Conservation (phyloP, 78 protist genomes). For the Bigelowiella natans region DNA sequence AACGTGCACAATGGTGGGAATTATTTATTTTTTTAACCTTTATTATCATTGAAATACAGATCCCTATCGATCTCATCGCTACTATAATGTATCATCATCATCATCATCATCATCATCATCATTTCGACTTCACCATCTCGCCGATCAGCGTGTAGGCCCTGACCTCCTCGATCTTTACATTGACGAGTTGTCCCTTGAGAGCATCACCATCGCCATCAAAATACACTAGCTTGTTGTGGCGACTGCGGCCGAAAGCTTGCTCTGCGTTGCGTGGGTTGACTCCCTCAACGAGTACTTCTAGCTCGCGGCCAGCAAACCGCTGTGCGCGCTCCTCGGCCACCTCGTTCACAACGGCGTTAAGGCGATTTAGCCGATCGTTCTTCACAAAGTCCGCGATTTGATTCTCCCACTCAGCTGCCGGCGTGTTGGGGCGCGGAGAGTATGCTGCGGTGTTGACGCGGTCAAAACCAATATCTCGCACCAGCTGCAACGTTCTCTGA, state of each 20-base stretch:
- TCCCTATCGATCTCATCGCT: too few relatives aligned
- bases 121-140: background rate
- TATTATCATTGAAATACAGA: background rate
- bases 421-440: slow-evolving; percentile 39
- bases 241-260: slow-evolving; percentile 18
- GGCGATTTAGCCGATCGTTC: background rate
- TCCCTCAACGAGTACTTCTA: slow-evolving; percentile 16
- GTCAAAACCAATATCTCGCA: slow-evolving; percentile 5
- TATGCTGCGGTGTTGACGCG: slow-evolving; percentile 25
- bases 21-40: background rate
- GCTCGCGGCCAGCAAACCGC: slow-evolving; percentile 9
- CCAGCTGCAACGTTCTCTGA: background rate
- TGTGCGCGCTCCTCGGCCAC: slow-evolving; percentile 16
- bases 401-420: slow-evolving; percentile 18
- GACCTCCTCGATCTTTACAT: background rate
- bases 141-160: background rate
- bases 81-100: too few relatives aligned
- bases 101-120: too few relatives aligned
- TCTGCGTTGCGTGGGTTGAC: background rate
- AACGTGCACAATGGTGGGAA: background rate
- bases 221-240: background rate
- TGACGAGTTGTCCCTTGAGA: slow-evolving; percentile 8
- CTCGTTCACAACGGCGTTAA: background rate
- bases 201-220: slow-evolving; percentile 7
- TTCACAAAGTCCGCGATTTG: background rate